Evolutionary conservation across 495 filamentous ascomycete species (phyloP), one percentile per base, ranked within the genome.

Genomic region (Astrothelium macrocarpum): DNA sequence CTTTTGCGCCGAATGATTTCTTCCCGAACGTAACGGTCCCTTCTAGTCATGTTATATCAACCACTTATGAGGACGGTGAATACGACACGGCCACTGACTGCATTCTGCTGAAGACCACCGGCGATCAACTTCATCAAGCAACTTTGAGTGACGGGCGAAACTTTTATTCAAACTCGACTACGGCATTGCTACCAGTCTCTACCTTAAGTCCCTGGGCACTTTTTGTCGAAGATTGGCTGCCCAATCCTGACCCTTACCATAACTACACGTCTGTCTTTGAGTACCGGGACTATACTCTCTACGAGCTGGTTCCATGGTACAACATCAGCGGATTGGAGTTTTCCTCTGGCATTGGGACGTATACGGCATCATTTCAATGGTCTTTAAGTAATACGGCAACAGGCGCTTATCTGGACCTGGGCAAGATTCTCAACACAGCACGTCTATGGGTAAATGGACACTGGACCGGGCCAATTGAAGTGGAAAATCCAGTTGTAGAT

Each of bases 401-500:
- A 29, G 49, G 49, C 7, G 49, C 49, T 26, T 56, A 56, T 29
- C 49, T 56, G 25, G 49, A 56, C 4, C 25, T 56, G 9, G 49
- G 49, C 9, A 26, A 56, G 7, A 29, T 56, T 56, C 49, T 56
- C 25, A 4, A 56, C 25, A 56, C 49, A 3, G 49, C 49, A 26
- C 49, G 49, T 29, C 49, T 56, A 2, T 56, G 49, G 49, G 25
- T 56, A 0, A 56, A 56, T 29, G 49, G 20, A 29, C 49, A 56
- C 0, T 56, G 49, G 49, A 29, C 25, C 1, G 49, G 49, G 5
- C 49, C 49, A 7, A 56, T 56, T 16, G 25, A 56, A 28, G 7
- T 56, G 5, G 49, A 56, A 29, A 56, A 56, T 29, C 49, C 49
- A 28, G 49, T 56, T 25, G 49, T 56, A 1, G 49, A 56, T 56